A percentile compares a stretch with the other conserved stretches of the same genome.
phyloP scores from a whole-genome alignment of 164 flowering plant genomes.

The Chimonanthus salicifolius region DNA sequence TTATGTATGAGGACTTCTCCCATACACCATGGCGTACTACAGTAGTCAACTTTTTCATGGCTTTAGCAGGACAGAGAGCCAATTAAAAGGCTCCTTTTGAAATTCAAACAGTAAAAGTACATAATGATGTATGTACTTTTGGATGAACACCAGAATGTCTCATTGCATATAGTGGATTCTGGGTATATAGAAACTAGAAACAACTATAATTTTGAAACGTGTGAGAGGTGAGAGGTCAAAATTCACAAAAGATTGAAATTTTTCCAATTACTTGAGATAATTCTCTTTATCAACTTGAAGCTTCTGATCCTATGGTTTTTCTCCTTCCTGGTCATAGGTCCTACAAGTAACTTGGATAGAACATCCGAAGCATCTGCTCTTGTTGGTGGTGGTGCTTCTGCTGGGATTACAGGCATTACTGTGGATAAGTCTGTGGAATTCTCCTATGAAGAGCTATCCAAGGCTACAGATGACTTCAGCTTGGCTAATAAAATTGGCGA shows the following conservation, averaged over 20 bases:
- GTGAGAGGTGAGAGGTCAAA: too few species aligned
- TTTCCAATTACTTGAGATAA: not conserved
- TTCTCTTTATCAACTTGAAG: not conserved
- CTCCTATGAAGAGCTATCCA: slow-evolving; percentile 84
- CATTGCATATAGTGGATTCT: too few species aligned
- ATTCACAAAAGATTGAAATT: not conserved
- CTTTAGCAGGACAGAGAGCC: too few species aligned
- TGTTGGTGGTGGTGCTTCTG: slow-evolving; percentile 28
- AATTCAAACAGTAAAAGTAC: too few species aligned
- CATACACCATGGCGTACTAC: too few species aligned
- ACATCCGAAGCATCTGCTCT: slow-evolving; percentile 22
- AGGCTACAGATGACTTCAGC: slow-evolving; percentile 71
- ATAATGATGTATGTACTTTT: too few species aligned
- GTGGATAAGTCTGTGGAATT: slow-evolving; percentile 89
- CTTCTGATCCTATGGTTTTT: not conserved
- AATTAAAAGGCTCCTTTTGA: too few species aligned
- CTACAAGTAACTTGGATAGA: slow-evolving; percentile 25
- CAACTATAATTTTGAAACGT: too few species aligned
- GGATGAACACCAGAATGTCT: too few species aligned
- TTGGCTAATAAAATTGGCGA: slow-evolving; percentile 71
- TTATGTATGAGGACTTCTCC: too few species aligned
- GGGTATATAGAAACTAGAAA: too few species aligned
- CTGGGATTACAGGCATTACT: slow-evolving; percentile 52
- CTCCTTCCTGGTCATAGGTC: slow-evolving; percentile 13
- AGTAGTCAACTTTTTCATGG: too few species aligned